Conservation (phyloP, 75 land plant species). For the Pinus albicaulis region DNA sequence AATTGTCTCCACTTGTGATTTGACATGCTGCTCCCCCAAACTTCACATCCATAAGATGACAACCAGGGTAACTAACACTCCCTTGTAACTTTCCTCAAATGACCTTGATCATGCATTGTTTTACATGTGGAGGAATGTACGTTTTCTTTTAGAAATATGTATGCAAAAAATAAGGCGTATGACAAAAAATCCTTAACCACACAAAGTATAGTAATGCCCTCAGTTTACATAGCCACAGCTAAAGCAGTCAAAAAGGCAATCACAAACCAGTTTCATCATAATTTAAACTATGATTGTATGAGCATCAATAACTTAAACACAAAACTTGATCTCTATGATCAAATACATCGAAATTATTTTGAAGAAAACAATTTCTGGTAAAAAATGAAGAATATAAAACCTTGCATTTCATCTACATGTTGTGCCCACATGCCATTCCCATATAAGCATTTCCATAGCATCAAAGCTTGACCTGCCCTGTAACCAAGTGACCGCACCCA, state of each 20-base stretch:
- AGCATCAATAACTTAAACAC: background rate
- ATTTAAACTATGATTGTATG: background rate
- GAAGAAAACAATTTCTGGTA: background rate
- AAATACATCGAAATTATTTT: background rate
- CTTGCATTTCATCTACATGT: conserved; percentile 53
- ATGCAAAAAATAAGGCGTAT: background rate
- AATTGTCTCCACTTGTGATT: no score
- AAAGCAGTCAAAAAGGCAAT: background rate
- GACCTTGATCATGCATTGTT: background rate
- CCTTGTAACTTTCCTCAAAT: background rate
- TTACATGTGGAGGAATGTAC: background rate
- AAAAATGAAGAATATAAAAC: conserved; percentile 20
- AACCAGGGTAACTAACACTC: no score
- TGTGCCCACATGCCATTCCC: conserved; percentile 80
- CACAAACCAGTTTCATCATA: background rate
- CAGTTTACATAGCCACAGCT: background rate
- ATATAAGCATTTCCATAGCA: conserved; percentile 88
- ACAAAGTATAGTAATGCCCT: background rate
- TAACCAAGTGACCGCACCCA: conserved; percentile 85
- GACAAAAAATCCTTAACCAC: background rate
- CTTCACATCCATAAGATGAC: no score
- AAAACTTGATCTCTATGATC: background rate
- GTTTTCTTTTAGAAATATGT: background rate
- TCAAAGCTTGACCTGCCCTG: conserved; percentile 77
- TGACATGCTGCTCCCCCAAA: no score